Percentiles rank a stretch among this genome's conserved stretches.
Evolutionary conservation across 2,329 filamentous ascomycete species (phyloP).

Genomic region (Pseudocercospora vitis): DNA sequence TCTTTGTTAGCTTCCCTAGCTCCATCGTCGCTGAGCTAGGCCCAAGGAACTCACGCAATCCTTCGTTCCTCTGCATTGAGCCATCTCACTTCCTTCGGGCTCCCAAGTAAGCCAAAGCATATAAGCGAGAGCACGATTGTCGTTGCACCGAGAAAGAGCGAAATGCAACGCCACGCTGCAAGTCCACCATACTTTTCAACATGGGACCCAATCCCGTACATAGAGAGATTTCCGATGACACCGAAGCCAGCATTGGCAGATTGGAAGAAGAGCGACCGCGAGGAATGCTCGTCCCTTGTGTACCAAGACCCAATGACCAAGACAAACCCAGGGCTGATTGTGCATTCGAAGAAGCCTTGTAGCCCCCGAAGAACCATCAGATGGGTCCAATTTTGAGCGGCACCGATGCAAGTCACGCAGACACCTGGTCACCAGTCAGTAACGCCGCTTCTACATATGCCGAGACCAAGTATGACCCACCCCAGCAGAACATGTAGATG

Average conservation of each 20-base stretch:
- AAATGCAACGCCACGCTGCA: constrained; percentile 35
- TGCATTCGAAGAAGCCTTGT: constrained; percentile 43
- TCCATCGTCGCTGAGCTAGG: neutral
- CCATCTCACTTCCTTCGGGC: constrained; percentile 35
- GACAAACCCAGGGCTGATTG: constrained; percentile 40
- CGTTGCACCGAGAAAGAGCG: constrained; percentile 31
- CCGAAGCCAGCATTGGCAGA: constrained; percentile 41
- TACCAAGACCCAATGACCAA: constrained; percentile 41
- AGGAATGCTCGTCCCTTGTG: constrained; percentile 38
- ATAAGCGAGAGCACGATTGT: constrained; percentile 31
- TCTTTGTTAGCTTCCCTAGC: neutral
- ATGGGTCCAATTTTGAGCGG: constrained; percentile 38
- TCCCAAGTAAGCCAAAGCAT: constrained; percentile 33
- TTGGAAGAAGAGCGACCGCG: constrained; percentile 41
- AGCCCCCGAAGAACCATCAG: constrained; percentile 40
- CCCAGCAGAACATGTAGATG: constrained; percentile 40
- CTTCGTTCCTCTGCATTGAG: constrained; percentile 30
- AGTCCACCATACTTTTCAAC: constrained; percentile 29
- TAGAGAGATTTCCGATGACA: constrained; percentile 30
- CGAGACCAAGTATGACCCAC: constrained; percentile 6
- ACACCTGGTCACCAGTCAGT: constrained; percentile 21
- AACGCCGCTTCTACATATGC: neutral
- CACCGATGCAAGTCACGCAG: constrained; percentile 34
- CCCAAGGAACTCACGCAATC: constrained; percentile 26
- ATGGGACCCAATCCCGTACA: constrained; percentile 34